A percentile compares a stretch with the other conserved stretches of the same genome.
phyloP scores from a whole-genome alignment of 192 early-diverging fungal genomes.

The Backusella morwellensis region DNA sequence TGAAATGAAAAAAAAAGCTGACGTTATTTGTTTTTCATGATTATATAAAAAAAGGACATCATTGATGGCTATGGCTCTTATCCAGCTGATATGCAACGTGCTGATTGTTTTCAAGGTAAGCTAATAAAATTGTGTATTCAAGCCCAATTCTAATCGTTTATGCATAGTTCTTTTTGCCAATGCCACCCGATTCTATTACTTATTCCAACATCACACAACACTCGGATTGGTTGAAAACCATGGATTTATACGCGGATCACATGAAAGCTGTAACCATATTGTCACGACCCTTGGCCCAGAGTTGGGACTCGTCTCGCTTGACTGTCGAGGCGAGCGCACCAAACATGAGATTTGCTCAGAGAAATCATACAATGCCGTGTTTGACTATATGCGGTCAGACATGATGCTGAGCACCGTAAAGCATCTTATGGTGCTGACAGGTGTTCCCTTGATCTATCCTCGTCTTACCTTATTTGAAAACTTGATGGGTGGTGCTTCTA shows the following conservation, averaged over 20 bases:
- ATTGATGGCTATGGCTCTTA: constrained; percentile 87
- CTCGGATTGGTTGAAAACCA: constrained; percentile 50
- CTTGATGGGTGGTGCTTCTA: constrained; percentile 56
- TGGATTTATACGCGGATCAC: constrained; percentile 45
- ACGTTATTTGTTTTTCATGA: not conserved
- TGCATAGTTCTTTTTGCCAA: constrained; percentile 51
- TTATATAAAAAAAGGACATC: constrained; percentile 44
- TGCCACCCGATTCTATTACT: constrained; percentile 72
- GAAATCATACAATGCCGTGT: constrained; percentile 59
- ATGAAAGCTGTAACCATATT: constrained; percentile 51
- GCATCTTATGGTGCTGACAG: constrained; percentile 70
- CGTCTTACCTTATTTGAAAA: constrained; percentile 67
- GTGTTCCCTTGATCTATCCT: constrained; percentile 77
- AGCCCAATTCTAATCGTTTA: not conserved
- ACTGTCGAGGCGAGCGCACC: constrained; percentile 72
- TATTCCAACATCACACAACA: constrained; percentile 83
- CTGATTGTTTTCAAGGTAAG: constrained; percentile 68
- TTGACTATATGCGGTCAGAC: constrained; percentile 46
- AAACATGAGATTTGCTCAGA: constrained; percentile 57
- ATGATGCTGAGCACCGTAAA: constrained; percentile 48
- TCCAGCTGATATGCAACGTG: constrained; percentile 67
- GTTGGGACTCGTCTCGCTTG: constrained; percentile 63
- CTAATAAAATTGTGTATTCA: not conserved
- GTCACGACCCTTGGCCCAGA: constrained; percentile 67
- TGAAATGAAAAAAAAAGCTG: not conserved